These are phyloP conservation scores for Penicillium aurantiogriseum DNA, from an alignment of 2,329 filamentous ascomycete species.

Conservation along the genomic window DNA sequence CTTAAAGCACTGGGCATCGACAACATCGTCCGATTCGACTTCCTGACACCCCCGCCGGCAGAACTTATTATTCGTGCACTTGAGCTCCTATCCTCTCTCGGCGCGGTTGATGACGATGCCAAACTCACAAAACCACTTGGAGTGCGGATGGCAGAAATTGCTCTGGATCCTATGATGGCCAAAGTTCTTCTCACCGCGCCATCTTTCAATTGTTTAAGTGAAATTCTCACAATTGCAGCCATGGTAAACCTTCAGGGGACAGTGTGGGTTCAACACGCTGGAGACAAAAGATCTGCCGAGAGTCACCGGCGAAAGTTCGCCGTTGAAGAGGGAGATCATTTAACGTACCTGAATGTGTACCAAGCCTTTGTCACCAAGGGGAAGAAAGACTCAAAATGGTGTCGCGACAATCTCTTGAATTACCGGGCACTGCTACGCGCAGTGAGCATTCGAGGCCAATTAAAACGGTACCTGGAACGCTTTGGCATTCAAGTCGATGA, in stretches of 20 bases:
- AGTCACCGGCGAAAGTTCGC: constrained; percentile 77
- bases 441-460: constrained; percentile 79
- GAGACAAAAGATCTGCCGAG: constrained; percentile 72
- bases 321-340: constrained; percentile 87
- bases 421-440: constrained; percentile 80
- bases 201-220: constrained; percentile 73
- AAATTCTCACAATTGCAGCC: constrained; percentile 86
- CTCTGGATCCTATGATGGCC: constrained; percentile 93
- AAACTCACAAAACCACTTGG: constrained; percentile 89
- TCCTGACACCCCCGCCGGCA: constrained; percentile 79
- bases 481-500: constrained; percentile 73
- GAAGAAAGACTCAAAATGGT: constrained; percentile 80
- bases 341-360: constrained; percentile 92
- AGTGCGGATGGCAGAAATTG: constrained; percentile 84
- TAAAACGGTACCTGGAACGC: constrained; percentile 81
- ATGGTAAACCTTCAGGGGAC: constrained; percentile 86
- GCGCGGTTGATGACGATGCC: constrained; percentile 83
- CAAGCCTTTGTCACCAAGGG: constrained; percentile 81
- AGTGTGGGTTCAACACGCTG: constrained; percentile 79
- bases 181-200: constrained; percentile 77
- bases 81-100: constrained; percentile 82
- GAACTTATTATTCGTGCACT: constrained; percentile 81
- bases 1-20: constrained; percentile 94
- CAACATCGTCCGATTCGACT: constrained; percentile 88
- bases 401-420: constrained; percentile 81